These are phyloP conservation scores for Nakataea oryzae DNA, from an alignment of 2,329 filamentous ascomycete species.

Conservation along the genomic window DNA sequence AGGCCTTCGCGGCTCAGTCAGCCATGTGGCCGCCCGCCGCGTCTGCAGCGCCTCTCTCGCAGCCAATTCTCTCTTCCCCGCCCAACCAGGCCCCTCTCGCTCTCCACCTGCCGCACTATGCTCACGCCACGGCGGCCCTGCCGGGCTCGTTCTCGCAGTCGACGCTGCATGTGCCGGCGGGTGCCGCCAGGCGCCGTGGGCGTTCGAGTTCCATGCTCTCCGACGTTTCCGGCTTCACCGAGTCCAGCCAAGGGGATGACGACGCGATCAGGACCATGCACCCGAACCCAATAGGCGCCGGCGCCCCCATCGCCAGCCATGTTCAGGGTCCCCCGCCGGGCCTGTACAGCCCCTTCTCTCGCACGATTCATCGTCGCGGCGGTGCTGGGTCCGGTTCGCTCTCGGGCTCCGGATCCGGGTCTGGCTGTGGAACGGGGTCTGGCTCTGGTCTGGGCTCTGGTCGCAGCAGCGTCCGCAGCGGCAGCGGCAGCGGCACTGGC, in stretches of 20 bases:
- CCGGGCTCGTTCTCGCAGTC: slow-evolving; percentile 14
- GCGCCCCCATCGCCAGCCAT: slow-evolving; percentile 11
- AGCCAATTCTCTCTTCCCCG: slow-evolving; percentile 16
- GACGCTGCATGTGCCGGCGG: neutral
- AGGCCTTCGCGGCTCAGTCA: neutral
- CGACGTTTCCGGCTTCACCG: slow-evolving; percentile 56
- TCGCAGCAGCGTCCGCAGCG: slow-evolving; percentile 26
- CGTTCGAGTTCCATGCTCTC: slow-evolving; percentile 59
- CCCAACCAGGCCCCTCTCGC: neutral
- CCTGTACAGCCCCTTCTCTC: slow-evolving; percentile 5
- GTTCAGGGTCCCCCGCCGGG: neutral
- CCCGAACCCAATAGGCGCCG: slow-evolving; percentile 11
- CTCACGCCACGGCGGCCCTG: neutral
- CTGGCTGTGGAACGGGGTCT: slow-evolving; percentile 10
- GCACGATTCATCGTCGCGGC: slow-evolving; percentile 3
- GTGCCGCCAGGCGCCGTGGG: slow-evolving; percentile 26
- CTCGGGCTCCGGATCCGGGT: slow-evolving; percentile 15
- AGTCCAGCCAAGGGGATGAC: slow-evolving; percentile 45
- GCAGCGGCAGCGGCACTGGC: slow-evolving; percentile 34
- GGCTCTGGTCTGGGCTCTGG: slow-evolving; percentile 17
- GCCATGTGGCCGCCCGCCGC: slow-evolving; percentile 24
- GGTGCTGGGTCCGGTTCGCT: slow-evolving; percentile 13
- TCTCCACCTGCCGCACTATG: neutral
- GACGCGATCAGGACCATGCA: slow-evolving; percentile 11
- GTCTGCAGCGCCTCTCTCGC: slow-evolving; percentile 20